Evolutionary conservation across 345 rosid genomes (phyloP).

Genomic region (Lenwebbia sp.): DNA sequence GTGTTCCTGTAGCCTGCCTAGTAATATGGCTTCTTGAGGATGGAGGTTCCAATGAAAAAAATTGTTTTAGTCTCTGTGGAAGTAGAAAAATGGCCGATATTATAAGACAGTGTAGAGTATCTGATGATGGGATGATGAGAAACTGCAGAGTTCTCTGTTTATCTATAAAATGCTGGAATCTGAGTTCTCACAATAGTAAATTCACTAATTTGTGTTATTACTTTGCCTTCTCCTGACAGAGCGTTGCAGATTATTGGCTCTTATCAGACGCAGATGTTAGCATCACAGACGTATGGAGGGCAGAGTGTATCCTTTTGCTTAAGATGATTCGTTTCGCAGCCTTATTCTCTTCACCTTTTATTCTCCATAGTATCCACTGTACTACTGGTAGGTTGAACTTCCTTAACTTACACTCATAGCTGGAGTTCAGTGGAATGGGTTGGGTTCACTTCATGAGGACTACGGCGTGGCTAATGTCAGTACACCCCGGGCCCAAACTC

Average conservation of each 20-base stretch:
- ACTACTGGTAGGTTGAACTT: not conserved
- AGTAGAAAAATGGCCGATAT: not conserved
- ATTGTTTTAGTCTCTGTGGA: not conserved
- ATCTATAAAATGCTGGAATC: not conserved
- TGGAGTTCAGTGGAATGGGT: conserved; percentile 44
- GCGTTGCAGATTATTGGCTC: conserved; percentile 90
- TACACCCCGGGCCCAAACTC: conserved; percentile 45
- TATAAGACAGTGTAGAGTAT: not conserved
- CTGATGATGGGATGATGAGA: not conserved
- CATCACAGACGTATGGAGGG: conserved; percentile 80
- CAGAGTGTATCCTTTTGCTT: conserved; percentile 64
- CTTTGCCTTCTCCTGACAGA: not conserved
- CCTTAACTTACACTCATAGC: conserved; percentile 32
- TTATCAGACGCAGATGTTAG: conserved; percentile 83
- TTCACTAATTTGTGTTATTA: not conserved
- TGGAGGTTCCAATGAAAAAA: not conserved
- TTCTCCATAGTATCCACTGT: not conserved
- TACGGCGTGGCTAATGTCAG: conserved; percentile 19
- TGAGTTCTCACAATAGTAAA: not conserved
- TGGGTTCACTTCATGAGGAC: conserved; percentile 31
- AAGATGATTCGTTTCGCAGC: not conserved
- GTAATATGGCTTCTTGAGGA: not conserved
- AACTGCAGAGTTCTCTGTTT: not conserved
- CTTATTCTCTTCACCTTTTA: not conserved
- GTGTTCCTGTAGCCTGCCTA: conserved; percentile 3